Evolutionary conservation across 306 rosid species (phyloP).

Genomic region (Casuarina equisetifolia): DNA sequence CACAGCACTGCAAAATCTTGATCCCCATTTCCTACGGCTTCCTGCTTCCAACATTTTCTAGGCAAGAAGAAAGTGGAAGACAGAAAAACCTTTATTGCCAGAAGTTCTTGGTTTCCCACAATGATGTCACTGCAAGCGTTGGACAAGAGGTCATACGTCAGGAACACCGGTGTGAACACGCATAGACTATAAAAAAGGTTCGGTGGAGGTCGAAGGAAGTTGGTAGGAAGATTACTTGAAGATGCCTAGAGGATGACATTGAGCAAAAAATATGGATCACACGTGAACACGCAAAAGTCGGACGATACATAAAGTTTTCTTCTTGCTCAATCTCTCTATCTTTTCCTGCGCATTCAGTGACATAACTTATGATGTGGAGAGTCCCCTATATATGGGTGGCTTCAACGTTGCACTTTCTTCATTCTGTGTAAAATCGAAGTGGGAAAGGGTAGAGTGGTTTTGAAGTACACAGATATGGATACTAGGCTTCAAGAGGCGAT

Average conservation of each 20-base stretch:
- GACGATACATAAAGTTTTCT: background rate
- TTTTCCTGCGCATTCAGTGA: background rate
- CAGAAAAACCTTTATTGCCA: background rate
- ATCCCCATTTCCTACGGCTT: background rate
- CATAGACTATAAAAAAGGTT: background rate
- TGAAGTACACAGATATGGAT: constrained; percentile 45
- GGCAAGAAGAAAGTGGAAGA: constrained; percentile 1
- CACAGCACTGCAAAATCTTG: background rate
- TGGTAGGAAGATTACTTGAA: background rate
- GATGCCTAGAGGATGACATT: background rate
- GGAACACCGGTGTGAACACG: no score
- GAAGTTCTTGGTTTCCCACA: background rate
- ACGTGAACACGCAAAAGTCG: background rate
- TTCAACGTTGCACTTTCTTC: background rate
- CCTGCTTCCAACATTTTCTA: background rate
- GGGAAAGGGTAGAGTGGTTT: background rate
- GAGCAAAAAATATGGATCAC: background rate
- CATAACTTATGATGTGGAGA: background rate
- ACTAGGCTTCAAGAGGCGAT: constrained; percentile 43
- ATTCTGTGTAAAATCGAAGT: background rate
- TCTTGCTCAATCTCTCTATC: background rate
- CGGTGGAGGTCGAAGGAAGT: background rate
- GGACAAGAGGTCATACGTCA: no score
- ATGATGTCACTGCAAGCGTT: background rate
- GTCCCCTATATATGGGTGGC: background rate